Evolutionary conservation across 805 yeast genomes (phyloP).

Genomic region (Starmerella tilneyi): DNA sequence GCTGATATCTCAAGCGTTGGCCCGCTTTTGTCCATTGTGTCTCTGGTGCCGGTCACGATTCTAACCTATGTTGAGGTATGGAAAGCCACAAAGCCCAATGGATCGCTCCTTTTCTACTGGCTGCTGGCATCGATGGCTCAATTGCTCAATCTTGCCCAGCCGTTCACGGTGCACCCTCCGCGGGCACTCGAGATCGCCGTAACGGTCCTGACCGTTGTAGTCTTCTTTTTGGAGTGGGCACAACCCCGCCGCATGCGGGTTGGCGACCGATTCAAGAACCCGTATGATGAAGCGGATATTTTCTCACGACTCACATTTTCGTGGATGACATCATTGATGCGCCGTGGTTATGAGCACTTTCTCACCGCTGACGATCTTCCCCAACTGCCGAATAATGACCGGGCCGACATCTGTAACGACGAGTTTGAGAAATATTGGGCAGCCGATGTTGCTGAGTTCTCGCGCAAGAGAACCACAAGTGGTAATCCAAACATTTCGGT

Average conservation of each 20-base stretch:
- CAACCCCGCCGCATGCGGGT: constrained; percentile 37
- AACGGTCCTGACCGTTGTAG: constrained; percentile 31
- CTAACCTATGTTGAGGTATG: constrained; percentile 65
- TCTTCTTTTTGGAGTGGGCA: constrained; percentile 25
- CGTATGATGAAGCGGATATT: constrained; percentile 52
- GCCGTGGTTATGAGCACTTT: constrained; percentile 56
- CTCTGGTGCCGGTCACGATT: constrained; percentile 42
- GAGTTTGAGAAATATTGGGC: constrained; percentile 54
- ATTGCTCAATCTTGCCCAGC: constrained; percentile 35
- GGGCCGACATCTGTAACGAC: constrained; percentile 44
- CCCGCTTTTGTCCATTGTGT: constrained; percentile 34
- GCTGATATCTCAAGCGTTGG: constrained; percentile 32
- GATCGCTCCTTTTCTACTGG: constrained; percentile 69
- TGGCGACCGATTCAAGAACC: constrained; percentile 32
- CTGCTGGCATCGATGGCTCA: constrained; percentile 44
- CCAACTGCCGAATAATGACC: constrained; percentile 57
- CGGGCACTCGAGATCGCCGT: constrained; percentile 26
- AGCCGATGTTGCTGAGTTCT: constrained; percentile 34
- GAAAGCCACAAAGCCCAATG: constrained; percentile 54
- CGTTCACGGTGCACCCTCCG: neutral
- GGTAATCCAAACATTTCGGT: constrained; percentile 39
- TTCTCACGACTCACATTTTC: constrained; percentile 68
- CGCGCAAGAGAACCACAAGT: too few species aligned
- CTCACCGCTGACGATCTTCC: constrained; percentile 57
- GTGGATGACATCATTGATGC: constrained; percentile 87